Evolutionary conservation across 495 filamentous ascomycete species (phyloP).

Genomic region (Saxophila tyrrhenica): DNA sequence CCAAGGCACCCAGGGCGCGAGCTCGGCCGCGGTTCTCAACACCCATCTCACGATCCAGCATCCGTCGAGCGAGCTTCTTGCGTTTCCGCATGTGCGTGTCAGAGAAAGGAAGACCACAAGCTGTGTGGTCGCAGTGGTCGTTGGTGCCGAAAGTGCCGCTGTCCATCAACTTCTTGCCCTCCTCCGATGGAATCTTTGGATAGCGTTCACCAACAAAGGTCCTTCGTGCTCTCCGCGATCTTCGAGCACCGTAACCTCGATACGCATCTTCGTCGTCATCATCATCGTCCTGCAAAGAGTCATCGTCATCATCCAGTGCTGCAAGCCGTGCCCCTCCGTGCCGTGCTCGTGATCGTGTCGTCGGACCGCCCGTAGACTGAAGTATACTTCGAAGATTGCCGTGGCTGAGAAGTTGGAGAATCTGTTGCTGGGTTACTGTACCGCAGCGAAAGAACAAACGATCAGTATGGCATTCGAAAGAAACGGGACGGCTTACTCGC

Average conservation of each 20-base stretch:
- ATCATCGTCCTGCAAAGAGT: slow-evolving; percentile 33
- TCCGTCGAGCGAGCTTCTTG: slow-evolving; percentile 48
- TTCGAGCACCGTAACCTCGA: slow-evolving; percentile 11
- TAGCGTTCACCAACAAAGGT: slow-evolving; percentile 33
- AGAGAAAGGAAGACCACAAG: slow-evolving; percentile 7
- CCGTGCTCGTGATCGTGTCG: slow-evolving; percentile 24
- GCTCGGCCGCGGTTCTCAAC: slow-evolving; percentile 41
- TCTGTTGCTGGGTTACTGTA: slow-evolving; percentile 31
- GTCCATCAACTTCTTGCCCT: slow-evolving; percentile 64
- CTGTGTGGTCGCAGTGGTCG: slow-evolving; percentile 32
- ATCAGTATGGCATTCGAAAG: slow-evolving; percentile 16
- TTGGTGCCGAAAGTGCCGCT: slow-evolving; percentile 65
- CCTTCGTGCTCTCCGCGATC: slow-evolving; percentile 12
- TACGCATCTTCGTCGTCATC: slow-evolving; percentile 31
- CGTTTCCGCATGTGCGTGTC: slow-evolving; percentile 43
- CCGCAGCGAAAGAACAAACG: slow-evolving; percentile 11
- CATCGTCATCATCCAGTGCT: slow-evolving; percentile 32
- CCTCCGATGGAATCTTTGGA: slow-evolving; percentile 67
- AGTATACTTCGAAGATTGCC: slow-evolving; percentile 32
- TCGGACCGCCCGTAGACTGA: slow-evolving; percentile 24
- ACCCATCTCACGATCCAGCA: slow-evolving; percentile 75
- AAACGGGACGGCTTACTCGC: slow-evolving; percentile 15
- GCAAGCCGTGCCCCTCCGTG: slow-evolving; percentile 7
- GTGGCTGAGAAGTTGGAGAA: slow-evolving; percentile 32
- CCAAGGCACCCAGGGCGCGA: slow-evolving; percentile 23